Percentiles rank a stretch among this genome's conserved stretches.
These are phyloP conservation scores for Ziziphus jujuba DNA, from an alignment of 306 rosid genomes.

Conservation along the genomic window DNA sequence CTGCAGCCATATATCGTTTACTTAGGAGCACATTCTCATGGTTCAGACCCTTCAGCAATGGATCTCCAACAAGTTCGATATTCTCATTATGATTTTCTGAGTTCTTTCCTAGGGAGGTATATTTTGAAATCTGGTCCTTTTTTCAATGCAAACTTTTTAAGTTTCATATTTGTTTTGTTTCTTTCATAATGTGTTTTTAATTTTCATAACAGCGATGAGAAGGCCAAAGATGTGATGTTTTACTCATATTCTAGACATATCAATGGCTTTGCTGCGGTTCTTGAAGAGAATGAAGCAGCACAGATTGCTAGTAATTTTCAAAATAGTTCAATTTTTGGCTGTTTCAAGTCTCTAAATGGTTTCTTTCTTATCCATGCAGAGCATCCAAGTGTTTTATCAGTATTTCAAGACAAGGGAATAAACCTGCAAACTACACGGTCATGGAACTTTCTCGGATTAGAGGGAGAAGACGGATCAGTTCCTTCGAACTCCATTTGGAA, in stretches of 20 bases:
- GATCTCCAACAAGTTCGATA: slow-evolving; percentile 33
- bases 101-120: slow-evolving; percentile 51
- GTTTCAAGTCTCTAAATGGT: background rate
- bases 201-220: slow-evolving; percentile 35
- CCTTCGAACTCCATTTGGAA: slow-evolving; percentile 38
- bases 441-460: slow-evolving; percentile 57
- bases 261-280: slow-evolving; percentile 58
- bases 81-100: slow-evolving; percentile 41
- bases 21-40: slow-evolving; percentile 59
- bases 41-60: slow-evolving; percentile 33
- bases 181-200: background rate
- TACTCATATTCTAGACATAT: slow-evolving; percentile 50
- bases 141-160: background rate
- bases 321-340: background rate
- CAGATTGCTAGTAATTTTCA: slow-evolving; percentile 38
- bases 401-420: slow-evolving; percentile 34
- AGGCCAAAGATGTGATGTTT: slow-evolving; percentile 47
- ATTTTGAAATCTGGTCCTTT: background rate
- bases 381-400: slow-evolving; percentile 48
- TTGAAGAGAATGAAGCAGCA: slow-evolving; percentile 43
- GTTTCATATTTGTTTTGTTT: too few relatives aligned
- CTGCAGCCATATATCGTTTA: slow-evolving; percentile 57
- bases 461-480: slow-evolving; percentile 11
- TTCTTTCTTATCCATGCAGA: slow-evolving; percentile 27
- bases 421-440: slow-evolving; percentile 58